A percentile compares a stretch with the other conserved stretches of the same genome.
These are phyloP conservation scores for Talaromyces sp. DNA, from an alignment of 2,329 filamentous ascomycete genomes.

Conservation along the genomic window DNA sequence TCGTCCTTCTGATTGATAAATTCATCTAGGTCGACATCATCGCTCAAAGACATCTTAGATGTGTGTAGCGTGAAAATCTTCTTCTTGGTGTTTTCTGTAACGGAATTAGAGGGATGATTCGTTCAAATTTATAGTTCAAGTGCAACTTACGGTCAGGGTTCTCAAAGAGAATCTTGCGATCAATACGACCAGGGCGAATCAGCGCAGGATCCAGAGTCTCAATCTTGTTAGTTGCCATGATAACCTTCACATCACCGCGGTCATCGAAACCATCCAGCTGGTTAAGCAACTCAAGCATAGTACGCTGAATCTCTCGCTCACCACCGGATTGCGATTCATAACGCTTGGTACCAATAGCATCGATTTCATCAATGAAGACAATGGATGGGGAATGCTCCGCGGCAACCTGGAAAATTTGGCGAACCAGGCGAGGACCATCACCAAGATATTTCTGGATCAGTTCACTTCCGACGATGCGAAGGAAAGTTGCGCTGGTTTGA, in stretches of 20 bases:
- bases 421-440: constrained; percentile 90
- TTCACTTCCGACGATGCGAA: constrained; percentile 95
- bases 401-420: constrained; percentile 87
- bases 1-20: constrained; percentile 99
- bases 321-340: constrained; percentile 97
- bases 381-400: constrained; percentile 96
- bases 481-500: constrained; percentile 96
- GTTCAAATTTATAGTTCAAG: not conserved
- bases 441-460: constrained; percentile 98
- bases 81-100: constrained; percentile 78
- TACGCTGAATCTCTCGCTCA: constrained; percentile 95
- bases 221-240: constrained; percentile 99
- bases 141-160: constrained; percentile 65
- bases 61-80: constrained; percentile 99
- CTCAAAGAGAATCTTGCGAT: constrained; percentile 89
- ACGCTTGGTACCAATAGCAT: constrained; percentile 97
- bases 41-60: constrained; percentile 95
- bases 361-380: constrained; percentile 99
- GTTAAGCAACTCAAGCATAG: constrained; percentile 97
- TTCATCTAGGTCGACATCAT: constrained; percentile 97
- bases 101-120: constrained; percentile 26
- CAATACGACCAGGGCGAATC: constrained; percentile 95
- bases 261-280: constrained; percentile 99
- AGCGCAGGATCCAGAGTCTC: constrained; percentile 94
- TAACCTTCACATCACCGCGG: constrained; percentile 97